These are phyloP conservation scores for Kuraishia borneana DNA, from an alignment of 805 yeast species.

Conservation along the genomic window DNA sequence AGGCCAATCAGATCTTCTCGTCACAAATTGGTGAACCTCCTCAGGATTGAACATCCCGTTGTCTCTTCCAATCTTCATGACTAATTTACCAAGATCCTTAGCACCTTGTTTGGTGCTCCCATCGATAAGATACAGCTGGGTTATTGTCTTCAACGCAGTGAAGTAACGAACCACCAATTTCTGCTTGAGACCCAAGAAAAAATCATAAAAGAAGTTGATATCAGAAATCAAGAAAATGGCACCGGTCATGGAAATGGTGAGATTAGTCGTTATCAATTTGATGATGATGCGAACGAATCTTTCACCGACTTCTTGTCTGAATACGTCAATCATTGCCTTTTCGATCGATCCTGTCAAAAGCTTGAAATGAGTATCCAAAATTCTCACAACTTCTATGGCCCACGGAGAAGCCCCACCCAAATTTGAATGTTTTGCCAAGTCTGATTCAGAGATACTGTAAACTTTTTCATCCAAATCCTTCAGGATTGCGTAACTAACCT, in stretches of 20 bases:
- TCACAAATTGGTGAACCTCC: conserved; percentile 88
- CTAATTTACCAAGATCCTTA: conserved; percentile 71
- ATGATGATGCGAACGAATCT: conserved; percentile 69
- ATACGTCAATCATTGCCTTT: conserved; percentile 78
- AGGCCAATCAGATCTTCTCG: conserved; percentile 81
- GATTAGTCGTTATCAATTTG: conserved; percentile 60
- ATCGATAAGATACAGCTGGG: conserved; percentile 67
- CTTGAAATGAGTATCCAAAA: conserved; percentile 61
- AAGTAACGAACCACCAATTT: conserved; percentile 66
- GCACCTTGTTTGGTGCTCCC: conserved; percentile 55
- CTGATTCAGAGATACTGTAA: conserved; percentile 30
- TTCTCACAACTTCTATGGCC: conserved; percentile 47
- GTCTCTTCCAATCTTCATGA: conserved; percentile 75
- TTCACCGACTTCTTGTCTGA: conserved; percentile 89
- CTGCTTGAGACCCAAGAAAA: conserved; percentile 50
- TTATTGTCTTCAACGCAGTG: conserved; percentile 73
- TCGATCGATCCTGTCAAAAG: conserved; percentile 74
- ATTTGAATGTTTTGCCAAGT: conserved; percentile 9
- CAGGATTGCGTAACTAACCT: conserved; percentile 29
- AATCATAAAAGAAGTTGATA: conserved; percentile 66
- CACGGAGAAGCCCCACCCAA: conserved; percentile 38
- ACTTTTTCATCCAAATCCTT: conserved; percentile 28
- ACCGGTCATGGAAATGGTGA: conserved; percentile 66
- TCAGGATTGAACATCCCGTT: conserved; percentile 87
- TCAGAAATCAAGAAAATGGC: conserved; percentile 78